Evolutionary conservation across 306 rosid species (phyloP).

Genomic region (cucumber (Cucumis sativus)): DNA sequence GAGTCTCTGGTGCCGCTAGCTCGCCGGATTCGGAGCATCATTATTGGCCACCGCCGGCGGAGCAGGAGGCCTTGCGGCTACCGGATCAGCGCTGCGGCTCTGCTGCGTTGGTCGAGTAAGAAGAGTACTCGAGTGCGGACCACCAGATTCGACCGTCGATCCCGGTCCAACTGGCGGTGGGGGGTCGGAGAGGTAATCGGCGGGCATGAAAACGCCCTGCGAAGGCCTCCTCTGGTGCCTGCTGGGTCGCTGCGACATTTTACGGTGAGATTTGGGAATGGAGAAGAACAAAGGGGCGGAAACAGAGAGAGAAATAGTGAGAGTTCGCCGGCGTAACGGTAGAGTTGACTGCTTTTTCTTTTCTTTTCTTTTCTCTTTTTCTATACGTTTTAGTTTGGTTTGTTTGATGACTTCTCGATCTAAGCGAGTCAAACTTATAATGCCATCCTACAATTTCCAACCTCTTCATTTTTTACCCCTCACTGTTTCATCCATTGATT

Average conservation of each 20-base stretch:
- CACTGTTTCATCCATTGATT: no score
- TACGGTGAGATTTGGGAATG: background rate
- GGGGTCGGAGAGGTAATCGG: constrained; percentile 13
- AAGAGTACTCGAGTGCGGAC: background rate
- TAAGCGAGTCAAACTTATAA: no score
- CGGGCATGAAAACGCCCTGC: constrained; percentile 17
- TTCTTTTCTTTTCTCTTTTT: no score
- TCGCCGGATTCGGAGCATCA: background rate
- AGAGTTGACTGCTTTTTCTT: background rate
- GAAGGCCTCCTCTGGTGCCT: constrained; percentile 35
- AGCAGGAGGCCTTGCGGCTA: background rate
- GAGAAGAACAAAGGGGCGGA: background rate
- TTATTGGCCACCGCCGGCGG: background rate
- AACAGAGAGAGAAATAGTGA: background rate
- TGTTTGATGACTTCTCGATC: no score
- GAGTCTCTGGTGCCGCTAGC: background rate
- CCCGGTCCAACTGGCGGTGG: background rate
- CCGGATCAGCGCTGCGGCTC: background rate
- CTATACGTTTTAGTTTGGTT: background rate
- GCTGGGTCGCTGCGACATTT: constrained; percentile 21
- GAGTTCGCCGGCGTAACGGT: background rate
- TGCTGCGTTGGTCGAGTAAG: background rate
- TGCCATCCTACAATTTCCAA: no score
- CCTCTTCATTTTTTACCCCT: no score
- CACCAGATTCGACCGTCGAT: background rate